Base-by-base conservation (phyloP, 2,329 filamentous ascomycete species). In the Alternaria arbusti region DNA sequence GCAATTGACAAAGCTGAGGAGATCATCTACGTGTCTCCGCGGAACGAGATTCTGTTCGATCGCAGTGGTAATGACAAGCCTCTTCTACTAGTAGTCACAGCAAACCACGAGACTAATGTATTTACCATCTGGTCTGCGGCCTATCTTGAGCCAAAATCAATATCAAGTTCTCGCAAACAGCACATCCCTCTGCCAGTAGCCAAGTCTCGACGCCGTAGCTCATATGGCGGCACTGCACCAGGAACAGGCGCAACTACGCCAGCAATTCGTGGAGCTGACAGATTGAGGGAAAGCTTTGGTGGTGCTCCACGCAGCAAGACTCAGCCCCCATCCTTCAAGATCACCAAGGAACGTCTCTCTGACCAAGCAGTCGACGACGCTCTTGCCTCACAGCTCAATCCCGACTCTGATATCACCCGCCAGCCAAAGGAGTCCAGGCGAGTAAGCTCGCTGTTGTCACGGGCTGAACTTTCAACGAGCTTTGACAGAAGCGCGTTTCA, bases 391-490 rank as follows among this genome's bases (percentile, higher is more conserved):
- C 83, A 84, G 54, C 79, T 85, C 58, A 84, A 85, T 62, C 84
- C 83, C 17, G 83, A 84, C 54, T 84, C 79, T 54, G 79, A 81
- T 44, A 74, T 78, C 59, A 82, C 86, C 30, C 84, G 86, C 26
- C 84, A 86, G 50, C 85, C 86, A 17, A 86, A 86, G 66, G 86
- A 88, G 46, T 88, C 87, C n/a, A 89, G 96, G 46, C 88, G 96
- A 54, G 91, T 98, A 25, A 99, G 96, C 82, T 98, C 95, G 15
- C 87, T 97, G 81, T 85, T 97, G 57, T 94, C 94, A 15, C 87
- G 95, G 72, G 91, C 92, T 30, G 95, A 97, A 76, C 83, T 97
- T 20, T 95, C 93, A 0, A 90, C 92, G 10, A 96, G 91, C 15
- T 92, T 95, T 68, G 94, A 97, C 70, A 87, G 92, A 72, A 86